These are phyloP conservation scores for Casuarina glauca DNA, from an alignment of 306 rosid genomes.

Conservation along the genomic window DNA sequence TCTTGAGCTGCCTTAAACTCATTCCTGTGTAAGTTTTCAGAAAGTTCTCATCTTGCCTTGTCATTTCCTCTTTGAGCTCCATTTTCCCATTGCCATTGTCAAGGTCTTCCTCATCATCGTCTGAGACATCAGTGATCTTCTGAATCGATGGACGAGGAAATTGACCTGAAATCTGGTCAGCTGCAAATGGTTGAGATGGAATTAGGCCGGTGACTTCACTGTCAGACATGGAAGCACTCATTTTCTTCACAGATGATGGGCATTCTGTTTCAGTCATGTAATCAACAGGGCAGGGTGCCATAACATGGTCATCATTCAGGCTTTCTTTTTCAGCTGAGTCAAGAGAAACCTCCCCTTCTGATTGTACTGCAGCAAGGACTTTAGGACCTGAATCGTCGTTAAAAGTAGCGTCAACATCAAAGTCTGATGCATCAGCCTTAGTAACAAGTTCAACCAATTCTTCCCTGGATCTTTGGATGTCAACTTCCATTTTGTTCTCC, in stretches of 20 bases:
- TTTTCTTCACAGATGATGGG: no score
- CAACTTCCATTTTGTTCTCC: background rate
- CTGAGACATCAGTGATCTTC: conserved; percentile 9
- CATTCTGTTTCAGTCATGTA: no score
- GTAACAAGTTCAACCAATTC: background rate
- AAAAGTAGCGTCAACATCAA: background rate
- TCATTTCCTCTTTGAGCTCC: conserved; percentile 22
- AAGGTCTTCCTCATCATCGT: conserved; percentile 17
- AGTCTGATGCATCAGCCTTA: no score
- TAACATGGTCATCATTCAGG: background rate
- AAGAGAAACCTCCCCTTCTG: background rate
- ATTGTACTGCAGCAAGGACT: background rate
- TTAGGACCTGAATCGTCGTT: background rate
- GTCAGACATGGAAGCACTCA: background rate
- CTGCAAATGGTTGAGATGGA: conserved; percentile 24
- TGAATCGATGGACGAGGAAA: conserved; percentile 40
- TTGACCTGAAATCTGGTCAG: conserved; percentile 27
- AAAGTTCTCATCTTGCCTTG: conserved; percentile 6
- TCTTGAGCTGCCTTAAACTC: conserved; percentile 59
- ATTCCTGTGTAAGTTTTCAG: background rate
- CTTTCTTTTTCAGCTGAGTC: background rate
- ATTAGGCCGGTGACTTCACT: background rate
- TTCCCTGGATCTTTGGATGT: background rate
- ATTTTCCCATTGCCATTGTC: background rate
- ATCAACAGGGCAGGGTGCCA: background rate